Base-by-base conservation (phyloP, 345 rosid genomes). In the Acer campestre region DNA sequence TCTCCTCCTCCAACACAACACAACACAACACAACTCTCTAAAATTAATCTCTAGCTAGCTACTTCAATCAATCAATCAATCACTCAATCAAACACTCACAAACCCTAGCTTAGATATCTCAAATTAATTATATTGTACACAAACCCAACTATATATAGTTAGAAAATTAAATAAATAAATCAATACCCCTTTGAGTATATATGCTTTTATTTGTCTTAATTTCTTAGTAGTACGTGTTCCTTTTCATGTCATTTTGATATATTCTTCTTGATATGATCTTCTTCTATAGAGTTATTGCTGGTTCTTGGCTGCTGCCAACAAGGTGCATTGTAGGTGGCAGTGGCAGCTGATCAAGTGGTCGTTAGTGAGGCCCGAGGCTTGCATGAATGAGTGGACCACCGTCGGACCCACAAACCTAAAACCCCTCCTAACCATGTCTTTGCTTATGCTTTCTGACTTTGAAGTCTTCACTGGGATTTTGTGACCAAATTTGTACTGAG, bases 401-500 rank as follows among this genome's bases (percentile, higher is more conserved):
- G 91, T 89, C 4, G 92, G 91, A 64, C 94, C 94, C 17, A 85
- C 92, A 22, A 76, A 77, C 84, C 91, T 77, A 65, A 90, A 89
- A 1, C 92, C 94, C 35, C 91, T 84, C 80, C 89, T 84, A 56
- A 90, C 84, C 94, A 90, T 89, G 85, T 90, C 94, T 76, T 89
- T 90, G 88, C 94, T 90, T 78, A 90, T 89, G 76, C 78, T 85
- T 53, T 90, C 94, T 17, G 94, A 89, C 76, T 89, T 90, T 42
- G 94, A 89, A 3, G 94, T 90, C 88, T 89, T 90, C 1, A 82
- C 91, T 2, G 92, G 91, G 20, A 90, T 85, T 85, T 85, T 90
- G 77, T 89, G 84, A 6, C 92, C 88, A 14, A 85, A 86, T 76
- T 90, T 90, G 89, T 89, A 86, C 61, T 77, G 79, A 0, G 88